A percentile compares a stretch with the other conserved stretches of the same genome.
These are phyloP conservation scores for Sugiyamaella marilandica DNA, from an alignment of 805 yeast species.

Conservation along the genomic window DNA sequence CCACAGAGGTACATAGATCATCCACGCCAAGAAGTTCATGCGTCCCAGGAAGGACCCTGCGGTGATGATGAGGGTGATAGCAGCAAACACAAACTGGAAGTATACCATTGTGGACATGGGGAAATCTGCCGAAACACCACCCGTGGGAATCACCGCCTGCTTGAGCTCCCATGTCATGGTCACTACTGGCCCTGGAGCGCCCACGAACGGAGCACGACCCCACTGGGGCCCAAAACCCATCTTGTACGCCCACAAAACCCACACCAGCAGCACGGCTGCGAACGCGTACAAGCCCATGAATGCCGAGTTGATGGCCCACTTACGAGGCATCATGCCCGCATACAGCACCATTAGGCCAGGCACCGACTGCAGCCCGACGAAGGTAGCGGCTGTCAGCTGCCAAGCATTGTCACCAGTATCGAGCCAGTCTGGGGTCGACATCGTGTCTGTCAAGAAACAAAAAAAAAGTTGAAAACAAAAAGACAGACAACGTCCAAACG, in stretches of 20 bases:
- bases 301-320: constrained; percentile 9
- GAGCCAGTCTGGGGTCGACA: constrained; percentile 6
- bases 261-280: constrained; percentile 5
- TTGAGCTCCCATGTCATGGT: constrained; percentile 9
- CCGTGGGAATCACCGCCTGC: constrained; percentile 7
- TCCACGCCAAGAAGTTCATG: constrained; percentile 9
- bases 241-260: constrained; percentile 9
- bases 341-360: constrained; percentile 9
- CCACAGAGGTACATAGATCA: constrained; percentile 9
- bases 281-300: constrained; percentile 10
- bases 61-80: constrained; percentile 7
- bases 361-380: constrained; percentile 8
- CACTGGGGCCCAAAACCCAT: constrained; percentile 8
- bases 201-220: constrained; percentile 5
- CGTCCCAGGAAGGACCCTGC: constrained; percentile 7
- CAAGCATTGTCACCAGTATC: constrained; percentile 10
- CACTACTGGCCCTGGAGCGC: constrained; percentile 7
- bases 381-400: constrained; percentile 8
- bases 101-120: constrained; percentile 10
- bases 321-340: constrained; percentile 5
- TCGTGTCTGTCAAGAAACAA: neutral
- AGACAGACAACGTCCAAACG: too few relatives aligned
- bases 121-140: constrained; percentile 1
- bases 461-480: too few relatives aligned
- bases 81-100: constrained; percentile 11